Conservation (phyloP, 1,284 basidiomycete genomes). For the Puccinia hordei region DNA sequence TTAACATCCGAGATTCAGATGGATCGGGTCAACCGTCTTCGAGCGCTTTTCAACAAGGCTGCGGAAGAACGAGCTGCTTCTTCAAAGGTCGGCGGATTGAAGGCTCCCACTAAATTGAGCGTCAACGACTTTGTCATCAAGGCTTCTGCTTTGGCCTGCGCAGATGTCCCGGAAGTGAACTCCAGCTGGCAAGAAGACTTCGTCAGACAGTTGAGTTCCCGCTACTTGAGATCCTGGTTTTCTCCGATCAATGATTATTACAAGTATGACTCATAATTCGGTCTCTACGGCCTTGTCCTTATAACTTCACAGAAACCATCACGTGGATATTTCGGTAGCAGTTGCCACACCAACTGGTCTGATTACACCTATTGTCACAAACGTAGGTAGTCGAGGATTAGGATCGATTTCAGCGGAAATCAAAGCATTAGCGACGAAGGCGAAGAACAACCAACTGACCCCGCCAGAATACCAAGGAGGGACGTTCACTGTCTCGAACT, state of each 20-base stretch:
- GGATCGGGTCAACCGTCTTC: slow-evolving; percentile 91
- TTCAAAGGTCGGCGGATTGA: slow-evolving; percentile 68
- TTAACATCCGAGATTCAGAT: slow-evolving; percentile 93
- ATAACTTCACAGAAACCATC: slow-evolving; percentile 72
- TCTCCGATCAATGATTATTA: not conserved
- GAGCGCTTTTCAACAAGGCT: slow-evolving; percentile 87
- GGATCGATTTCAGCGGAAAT: slow-evolving; percentile 87
- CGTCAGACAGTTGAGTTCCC: slow-evolving; percentile 77
- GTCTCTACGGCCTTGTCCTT: not conserved
- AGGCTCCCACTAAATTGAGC: slow-evolving; percentile 75
- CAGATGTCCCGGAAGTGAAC: slow-evolving; percentile 96
- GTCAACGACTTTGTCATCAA: slow-evolving; percentile 99
- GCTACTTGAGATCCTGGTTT: not conserved
- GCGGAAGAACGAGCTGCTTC: slow-evolving; percentile 67
- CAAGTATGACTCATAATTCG: not conserved
- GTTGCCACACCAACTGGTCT: slow-evolving; percentile 94
- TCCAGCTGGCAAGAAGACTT: slow-evolving; percentile 95
- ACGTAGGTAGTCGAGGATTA: slow-evolving; percentile 87
- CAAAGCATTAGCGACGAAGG: slow-evolving; percentile 89
- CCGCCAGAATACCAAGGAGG: slow-evolving; percentile 97
- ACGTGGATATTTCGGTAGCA: slow-evolving; percentile 93
- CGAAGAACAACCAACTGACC: slow-evolving; percentile 91
- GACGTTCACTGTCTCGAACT: slow-evolving; percentile 97
- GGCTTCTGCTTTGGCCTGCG: slow-evolving; percentile 83
- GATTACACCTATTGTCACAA: slow-evolving; percentile 96